Evolutionary conservation across 352 stramenopile species (phyloP).

Genomic region (Pythium phragmiticola): DNA sequence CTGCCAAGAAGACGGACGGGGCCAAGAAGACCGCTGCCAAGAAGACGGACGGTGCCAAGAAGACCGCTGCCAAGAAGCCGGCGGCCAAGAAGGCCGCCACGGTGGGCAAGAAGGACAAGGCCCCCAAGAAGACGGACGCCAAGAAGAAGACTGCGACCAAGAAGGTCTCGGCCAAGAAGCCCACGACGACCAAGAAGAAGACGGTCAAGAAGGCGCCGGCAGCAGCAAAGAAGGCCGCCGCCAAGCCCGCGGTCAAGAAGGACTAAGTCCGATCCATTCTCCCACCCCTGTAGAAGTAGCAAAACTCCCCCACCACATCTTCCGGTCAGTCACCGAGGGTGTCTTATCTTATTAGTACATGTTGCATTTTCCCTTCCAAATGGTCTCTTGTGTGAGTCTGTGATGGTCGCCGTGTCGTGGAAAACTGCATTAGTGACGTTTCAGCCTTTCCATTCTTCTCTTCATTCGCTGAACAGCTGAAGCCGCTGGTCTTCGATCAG

Average conservation of each 20-base stretch:
- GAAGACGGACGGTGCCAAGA: slow-evolving; percentile 36
- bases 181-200: slow-evolving; percentile 68
- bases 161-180: slow-evolving; percentile 55
- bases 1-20: slow-evolving; percentile 49
- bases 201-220: slow-evolving; percentile 40
- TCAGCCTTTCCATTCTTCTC: slow-evolving; percentile 6
- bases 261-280: slow-evolving; percentile 13
- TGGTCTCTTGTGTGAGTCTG: neutral
- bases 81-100: slow-evolving; percentile 29
- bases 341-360: slow-evolving; percentile 20
- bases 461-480: slow-evolving; percentile 59
- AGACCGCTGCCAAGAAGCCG: slow-evolving; percentile 24
- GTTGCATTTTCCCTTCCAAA: neutral
- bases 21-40: slow-evolving; percentile 55
- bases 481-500: slow-evolving; percentile 73
- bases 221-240: slow-evolving; percentile 32
- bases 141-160: slow-evolving; percentile 46
- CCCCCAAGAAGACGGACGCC: slow-evolving; percentile 26
- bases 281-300: slow-evolving; percentile 25
- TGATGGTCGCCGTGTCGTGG: neutral
- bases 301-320: neutral
- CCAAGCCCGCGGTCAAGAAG: slow-evolving; percentile 38
- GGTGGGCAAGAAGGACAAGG: slow-evolving; percentile 39
- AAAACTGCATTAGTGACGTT: neutral
- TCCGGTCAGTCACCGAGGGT: slow-evolving; percentile 1